A percentile compares a stretch with the other conserved stretches of the same genome.
These are phyloP conservation scores for Rhizophora apiculata DNA, from an alignment of 345 rosid species.

Conservation along the genomic window DNA sequence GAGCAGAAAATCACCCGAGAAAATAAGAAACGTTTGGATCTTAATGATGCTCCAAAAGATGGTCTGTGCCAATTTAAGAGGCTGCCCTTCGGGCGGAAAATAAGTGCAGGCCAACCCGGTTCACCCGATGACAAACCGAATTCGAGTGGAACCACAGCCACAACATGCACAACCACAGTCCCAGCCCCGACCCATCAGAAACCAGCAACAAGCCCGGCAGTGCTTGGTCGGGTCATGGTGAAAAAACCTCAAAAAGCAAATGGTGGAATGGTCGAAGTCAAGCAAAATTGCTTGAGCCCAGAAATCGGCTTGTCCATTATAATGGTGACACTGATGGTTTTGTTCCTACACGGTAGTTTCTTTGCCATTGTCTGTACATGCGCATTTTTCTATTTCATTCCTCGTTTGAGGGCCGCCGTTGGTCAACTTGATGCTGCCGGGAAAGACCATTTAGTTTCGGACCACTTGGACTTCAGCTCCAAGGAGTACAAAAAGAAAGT, in stretches of 20 bases:
- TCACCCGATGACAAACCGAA: conserved; percentile 28
- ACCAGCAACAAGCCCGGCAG: background rate
- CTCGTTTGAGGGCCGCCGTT: conserved; percentile 28
- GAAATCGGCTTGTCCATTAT: conserved; percentile 53
- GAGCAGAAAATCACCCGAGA: conserved; percentile 22
- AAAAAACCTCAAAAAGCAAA: background rate
- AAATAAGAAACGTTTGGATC: conserved; percentile 23
- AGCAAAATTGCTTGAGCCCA: conserved; percentile 26
- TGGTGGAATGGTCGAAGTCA: background rate
- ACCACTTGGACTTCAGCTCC: conserved; percentile 35
- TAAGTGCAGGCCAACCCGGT: conserved; percentile 29
- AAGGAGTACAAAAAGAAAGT: conserved; percentile 56
- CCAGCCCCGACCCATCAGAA: background rate
- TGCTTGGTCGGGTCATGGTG: background rate
- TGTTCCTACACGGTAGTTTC: conserved; percentile 22
- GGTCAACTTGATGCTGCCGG: background rate
- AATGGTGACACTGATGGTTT: conserved; percentile 20
- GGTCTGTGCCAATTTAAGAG: conserved; percentile 20
- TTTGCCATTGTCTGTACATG: conserved; percentile 30
- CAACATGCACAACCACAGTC: conserved; percentile 11
- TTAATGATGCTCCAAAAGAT: conserved; percentile 5
- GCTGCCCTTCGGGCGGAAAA: conserved; percentile 23
- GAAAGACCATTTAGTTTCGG: conserved; percentile 1
- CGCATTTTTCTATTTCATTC: conserved; percentile 35
- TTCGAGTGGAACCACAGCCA: conserved; percentile 7